Evolutionary conservation across 2,329 filamentous ascomycete genomes (phyloP).

Genomic region (Neofusicoccum cordaticola): DNA sequence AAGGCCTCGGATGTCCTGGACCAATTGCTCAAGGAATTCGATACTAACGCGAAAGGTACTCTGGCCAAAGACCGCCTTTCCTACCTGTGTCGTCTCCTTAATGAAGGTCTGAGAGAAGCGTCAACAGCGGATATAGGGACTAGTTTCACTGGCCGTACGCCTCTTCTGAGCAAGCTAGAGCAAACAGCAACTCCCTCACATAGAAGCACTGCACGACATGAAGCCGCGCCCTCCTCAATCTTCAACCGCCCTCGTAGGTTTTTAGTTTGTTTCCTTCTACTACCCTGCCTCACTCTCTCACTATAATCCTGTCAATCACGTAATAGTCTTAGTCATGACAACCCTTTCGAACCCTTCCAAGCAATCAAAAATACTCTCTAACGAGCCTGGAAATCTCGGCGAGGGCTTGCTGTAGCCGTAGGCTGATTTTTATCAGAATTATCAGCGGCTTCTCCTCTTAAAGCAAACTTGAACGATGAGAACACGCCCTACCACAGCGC

Average conservation of each 20-base stretch:
- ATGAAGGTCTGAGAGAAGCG: background rate
- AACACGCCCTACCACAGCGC: background rate
- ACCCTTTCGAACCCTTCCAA: no score
- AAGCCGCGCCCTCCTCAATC: background rate
- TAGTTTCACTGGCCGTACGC: background rate
- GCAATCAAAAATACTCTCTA: background rate
- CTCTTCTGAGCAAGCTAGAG: background rate
- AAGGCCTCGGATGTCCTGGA: slow-evolving; percentile 19
- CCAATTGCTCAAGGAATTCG: slow-evolving; percentile 22
- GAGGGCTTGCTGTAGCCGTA: no score
- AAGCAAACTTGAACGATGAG: background rate
- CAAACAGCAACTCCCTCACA: background rate
- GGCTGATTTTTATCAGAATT: background rate
- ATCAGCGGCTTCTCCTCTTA: no score
- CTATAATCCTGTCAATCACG: background rate
- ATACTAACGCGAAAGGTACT: background rate
- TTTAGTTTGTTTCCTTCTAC: background rate
- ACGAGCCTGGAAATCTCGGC: background rate
- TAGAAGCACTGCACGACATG: background rate
- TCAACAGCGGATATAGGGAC: background rate
- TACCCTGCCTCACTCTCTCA: no score
- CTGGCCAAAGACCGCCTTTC: slow-evolving; percentile 13
- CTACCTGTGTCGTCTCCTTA: slow-evolving; percentile 21
- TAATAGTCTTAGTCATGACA: no score
- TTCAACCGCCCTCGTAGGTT: background rate